Evolutionary conservation across 108 stramenopile species (phyloP), one percentile per base, ranked within the genome.

Genomic region (Licmophora abbreviata): DNA sequence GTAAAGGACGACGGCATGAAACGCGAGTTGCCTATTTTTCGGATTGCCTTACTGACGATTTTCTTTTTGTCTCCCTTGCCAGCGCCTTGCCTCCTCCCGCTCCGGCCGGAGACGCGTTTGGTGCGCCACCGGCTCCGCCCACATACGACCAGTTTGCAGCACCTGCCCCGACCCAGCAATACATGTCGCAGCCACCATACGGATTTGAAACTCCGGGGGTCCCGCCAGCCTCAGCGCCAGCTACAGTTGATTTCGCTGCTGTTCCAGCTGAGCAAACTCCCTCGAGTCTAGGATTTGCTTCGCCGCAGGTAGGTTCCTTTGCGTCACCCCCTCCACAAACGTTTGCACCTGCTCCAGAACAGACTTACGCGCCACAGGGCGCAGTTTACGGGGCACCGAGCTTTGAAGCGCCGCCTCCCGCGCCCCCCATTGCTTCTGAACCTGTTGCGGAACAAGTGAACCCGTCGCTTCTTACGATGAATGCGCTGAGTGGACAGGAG

Each of bases 381-480:
- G 38, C 38, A 4, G 38, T 20, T 40, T 20, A 15, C 18, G 18
- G 53, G 14, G 48, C 54, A 35, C 37, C 58, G 12, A 29, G 29
- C 24, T 38, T 30, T 28, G 33, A 14, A 38, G 47, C 46, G 27
- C 51, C 51, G 4, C 43, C 48, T n/a, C 51, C 51, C 2, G 38
- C 51, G 0, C 26, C 30, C 18, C 4, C 28, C 4, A 43, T 30
- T 5, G 54, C 61, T 1, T 33, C 66, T 50, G 55, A 51, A 43
- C 50, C 61, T 43, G 43, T 44, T 44, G 44, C 64, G 1, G 27
- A 24, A 14, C 28, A 11, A 7, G 20, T 31, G 9, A 67, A 68
- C 51, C 66, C 61, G 6, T 66, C 73, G 5, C 59, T 64, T 22
- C 36, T 65, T 4, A 51, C 63, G 1, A 71, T 71, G 66, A 59